Evolutionary conservation across 2,329 filamentous ascomycete species (phyloP).

Genomic region (Talaromyces atroroseus): DNA sequence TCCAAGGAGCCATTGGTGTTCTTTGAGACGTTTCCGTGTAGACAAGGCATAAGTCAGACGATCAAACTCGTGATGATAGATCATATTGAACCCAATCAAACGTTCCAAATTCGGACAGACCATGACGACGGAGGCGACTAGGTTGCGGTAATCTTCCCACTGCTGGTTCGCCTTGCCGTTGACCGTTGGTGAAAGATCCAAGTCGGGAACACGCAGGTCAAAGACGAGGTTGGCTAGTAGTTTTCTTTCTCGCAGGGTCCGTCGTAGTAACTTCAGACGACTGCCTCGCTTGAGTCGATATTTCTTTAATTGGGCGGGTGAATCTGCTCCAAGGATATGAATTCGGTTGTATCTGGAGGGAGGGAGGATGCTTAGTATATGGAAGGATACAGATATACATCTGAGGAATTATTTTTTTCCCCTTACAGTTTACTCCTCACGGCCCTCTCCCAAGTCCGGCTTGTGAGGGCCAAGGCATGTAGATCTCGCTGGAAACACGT

Average conservation of each 20-base stretch:
- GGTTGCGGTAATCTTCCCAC: constrained; percentile 46
- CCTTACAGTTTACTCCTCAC: constrained; percentile 46
- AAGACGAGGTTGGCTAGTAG: constrained; percentile 48
- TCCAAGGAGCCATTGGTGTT: constrained; percentile 53
- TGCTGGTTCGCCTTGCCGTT: constrained; percentile 37
- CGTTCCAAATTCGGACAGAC: constrained; percentile 54
- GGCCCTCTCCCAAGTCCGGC: constrained; percentile 51
- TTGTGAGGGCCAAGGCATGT: constrained; percentile 49
- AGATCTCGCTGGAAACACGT: constrained; percentile 53
- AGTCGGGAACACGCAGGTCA: constrained; percentile 49
- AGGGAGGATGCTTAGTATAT: constrained; percentile 2
- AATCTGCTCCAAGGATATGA: constrained; percentile 46
- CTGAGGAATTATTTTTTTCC: constrained; percentile 18
- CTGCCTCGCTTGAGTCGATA: constrained; percentile 46
- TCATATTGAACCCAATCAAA: constrained; percentile 49
- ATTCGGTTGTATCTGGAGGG: constrained; percentile 44
- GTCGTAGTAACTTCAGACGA: constrained; percentile 50
- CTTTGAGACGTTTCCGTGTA: constrained; percentile 48
- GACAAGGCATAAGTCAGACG: constrained; percentile 52
- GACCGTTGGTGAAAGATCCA: constrained; percentile 35
- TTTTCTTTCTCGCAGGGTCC: constrained; percentile 49
- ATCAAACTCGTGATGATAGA: constrained; percentile 51
- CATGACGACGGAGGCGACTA: constrained; percentile 54
- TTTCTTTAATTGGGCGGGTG: constrained; percentile 41
- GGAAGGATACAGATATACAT: constrained; percentile 9